Conservation (phyloP, 495 filamentous ascomycete genomes). For the Viridothelium virens region DNA sequence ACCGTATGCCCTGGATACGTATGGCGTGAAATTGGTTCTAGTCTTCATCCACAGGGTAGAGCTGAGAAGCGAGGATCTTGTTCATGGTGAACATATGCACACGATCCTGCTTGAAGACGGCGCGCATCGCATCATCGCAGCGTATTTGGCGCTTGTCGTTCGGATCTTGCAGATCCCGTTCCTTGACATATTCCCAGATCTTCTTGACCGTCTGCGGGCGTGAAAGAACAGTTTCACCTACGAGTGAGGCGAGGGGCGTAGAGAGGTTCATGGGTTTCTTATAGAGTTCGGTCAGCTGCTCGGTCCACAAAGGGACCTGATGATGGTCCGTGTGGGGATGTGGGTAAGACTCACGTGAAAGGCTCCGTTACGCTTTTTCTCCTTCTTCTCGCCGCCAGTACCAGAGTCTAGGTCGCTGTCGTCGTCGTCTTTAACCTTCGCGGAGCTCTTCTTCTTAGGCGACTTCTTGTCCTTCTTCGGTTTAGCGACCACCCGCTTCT, state of each 20-base stretch:
- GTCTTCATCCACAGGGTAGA: constrained; percentile 55
- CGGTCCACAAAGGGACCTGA: neutral
- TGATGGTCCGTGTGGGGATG: too few species aligned
- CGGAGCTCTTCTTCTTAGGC: constrained; percentile 70
- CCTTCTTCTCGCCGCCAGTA: constrained; percentile 45
- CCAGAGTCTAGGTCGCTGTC: constrained; percentile 65
- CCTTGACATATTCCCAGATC: constrained; percentile 90
- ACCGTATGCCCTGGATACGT: neutral
- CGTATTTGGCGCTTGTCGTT: constrained; percentile 82
- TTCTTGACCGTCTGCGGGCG: constrained; percentile 92
- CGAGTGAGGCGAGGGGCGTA: constrained; percentile 53
- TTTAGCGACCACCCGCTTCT: constrained; percentile 34
- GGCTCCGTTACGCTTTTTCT: constrained; percentile 55
- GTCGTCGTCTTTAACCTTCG: constrained; percentile 66
- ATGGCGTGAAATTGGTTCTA: neutral
- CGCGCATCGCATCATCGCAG: constrained; percentile 83
- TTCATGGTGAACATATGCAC: constrained; percentile 99
- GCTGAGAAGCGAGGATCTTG: constrained; percentile 62
- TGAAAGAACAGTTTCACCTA: constrained; percentile 61
- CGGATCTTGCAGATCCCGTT: constrained; percentile 79
- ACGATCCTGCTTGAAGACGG: constrained; percentile 81
- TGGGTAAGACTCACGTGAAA: constrained; percentile 52
- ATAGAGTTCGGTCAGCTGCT: neutral
- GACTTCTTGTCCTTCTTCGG: constrained; percentile 50
- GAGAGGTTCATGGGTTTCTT: constrained; percentile 64